These are phyloP conservation scores for Centella asiatica DNA, from an alignment of 129 eudicot species.

Conservation along the genomic window DNA sequence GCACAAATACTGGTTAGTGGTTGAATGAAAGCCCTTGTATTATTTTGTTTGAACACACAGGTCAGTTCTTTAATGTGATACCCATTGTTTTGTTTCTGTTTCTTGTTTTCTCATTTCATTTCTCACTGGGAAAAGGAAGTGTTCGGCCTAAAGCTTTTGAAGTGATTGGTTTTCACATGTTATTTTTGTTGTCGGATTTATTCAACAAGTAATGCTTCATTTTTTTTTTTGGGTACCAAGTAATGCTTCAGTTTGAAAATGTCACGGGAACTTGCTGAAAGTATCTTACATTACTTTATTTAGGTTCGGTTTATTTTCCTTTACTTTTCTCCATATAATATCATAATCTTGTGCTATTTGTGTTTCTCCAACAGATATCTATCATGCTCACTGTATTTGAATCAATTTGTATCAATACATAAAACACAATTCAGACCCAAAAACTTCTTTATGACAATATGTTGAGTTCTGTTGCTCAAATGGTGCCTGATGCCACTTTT, in stretches of 20 bases:
- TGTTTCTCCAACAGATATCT: too few relatives aligned
- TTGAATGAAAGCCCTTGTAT: conserved; percentile 11
- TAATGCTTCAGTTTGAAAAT: too few relatives aligned
- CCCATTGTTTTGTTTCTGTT: neutral
- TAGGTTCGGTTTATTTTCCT: neutral
- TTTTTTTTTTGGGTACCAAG: neutral
- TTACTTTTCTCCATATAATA: neutral
- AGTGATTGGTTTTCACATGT: conserved; percentile 5
- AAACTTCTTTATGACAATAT: too few relatives aligned
- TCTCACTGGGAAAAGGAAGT: neutral
- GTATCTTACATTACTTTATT: neutral
- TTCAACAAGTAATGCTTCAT: conserved; percentile 6
- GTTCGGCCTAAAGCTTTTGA: neutral
- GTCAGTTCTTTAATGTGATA: conserved; percentile 18
- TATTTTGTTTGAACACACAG: conserved; percentile 11
- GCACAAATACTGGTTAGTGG: conserved; percentile 6
- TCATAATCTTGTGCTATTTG: neutral
- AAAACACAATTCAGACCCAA: too few relatives aligned
- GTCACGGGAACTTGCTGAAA: too few relatives aligned
- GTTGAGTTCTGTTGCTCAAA: too few relatives aligned
- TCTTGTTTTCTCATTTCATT: neutral
- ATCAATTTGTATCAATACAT: too few relatives aligned
- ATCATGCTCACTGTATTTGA: too few relatives aligned
- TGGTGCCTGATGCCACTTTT: too few relatives aligned
- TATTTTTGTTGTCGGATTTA: neutral